These are phyloP conservation scores for Claviceps spartinae DNA, from an alignment of 2,329 filamentous ascomycete species.

Conservation along the genomic window DNA sequence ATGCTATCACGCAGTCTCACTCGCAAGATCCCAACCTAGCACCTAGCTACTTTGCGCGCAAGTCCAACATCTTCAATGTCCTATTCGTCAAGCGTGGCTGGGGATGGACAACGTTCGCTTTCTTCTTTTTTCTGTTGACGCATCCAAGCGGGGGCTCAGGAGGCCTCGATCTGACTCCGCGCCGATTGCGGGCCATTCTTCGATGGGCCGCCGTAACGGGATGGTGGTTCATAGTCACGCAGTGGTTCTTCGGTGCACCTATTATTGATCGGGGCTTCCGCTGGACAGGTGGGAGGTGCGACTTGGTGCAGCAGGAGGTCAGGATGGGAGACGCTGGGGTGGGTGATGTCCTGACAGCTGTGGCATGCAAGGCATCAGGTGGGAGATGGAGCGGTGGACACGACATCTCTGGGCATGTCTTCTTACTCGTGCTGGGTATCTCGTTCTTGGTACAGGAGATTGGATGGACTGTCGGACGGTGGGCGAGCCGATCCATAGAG, in stretches of 20 bases:
- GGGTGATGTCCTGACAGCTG: conserved; percentile 49
- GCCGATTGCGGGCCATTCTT: conserved; percentile 41
- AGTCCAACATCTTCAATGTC: conserved; percentile 82
- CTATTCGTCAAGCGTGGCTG: conserved; percentile 93
- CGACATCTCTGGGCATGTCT: conserved; percentile 92
- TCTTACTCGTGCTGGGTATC: conserved; percentile 75
- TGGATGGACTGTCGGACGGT: conserved; percentile 39
- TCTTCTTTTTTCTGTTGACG: conserved; percentile 53
- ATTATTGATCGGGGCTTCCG: conserved; percentile 82
- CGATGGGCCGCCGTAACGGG: conserved; percentile 61
- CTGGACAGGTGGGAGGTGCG: conserved; percentile 78
- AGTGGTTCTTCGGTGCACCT: conserved; percentile 91
- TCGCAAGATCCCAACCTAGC: conserved; percentile 37
- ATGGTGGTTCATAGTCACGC: conserved; percentile 78
- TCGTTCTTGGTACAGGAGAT: conserved; percentile 74
- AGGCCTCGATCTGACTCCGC: conserved; percentile 15
- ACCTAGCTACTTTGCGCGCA: conserved; percentile 84
- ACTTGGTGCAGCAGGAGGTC: conserved; percentile 37
- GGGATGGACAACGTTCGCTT: conserved; percentile 74
- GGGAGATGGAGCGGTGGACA: conserved; percentile 87
- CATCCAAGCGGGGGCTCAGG: conserved; percentile 40
- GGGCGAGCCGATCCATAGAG: conserved; percentile 32
- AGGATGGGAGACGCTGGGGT: conserved; percentile 32
- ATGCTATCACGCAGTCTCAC: conserved; percentile 49
- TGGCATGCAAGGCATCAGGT: conserved; percentile 70